A percentile compares a stretch with the other conserved stretches of the same genome.
Conservation (phyloP, 176 grass and related monocot species). For the Oryza glaberrima region DNA sequence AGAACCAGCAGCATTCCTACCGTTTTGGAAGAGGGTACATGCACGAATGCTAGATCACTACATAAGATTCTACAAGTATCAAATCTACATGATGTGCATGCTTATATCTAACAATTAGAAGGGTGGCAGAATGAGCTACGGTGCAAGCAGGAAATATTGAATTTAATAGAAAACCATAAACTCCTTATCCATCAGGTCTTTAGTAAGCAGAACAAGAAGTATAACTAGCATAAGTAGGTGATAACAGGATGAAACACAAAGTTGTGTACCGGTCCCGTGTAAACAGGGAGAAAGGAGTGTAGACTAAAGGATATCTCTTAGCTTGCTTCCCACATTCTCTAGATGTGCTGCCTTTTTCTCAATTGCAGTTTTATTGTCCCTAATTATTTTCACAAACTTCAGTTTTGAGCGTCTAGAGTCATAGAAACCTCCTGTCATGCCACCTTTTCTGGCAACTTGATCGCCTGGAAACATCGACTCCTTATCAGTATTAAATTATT, state of each 20-base stretch:
- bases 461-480: slow-evolving; percentile 68
- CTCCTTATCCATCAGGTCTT: not conserved
- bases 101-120: not conserved
- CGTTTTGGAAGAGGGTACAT: not conserved
- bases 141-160: not conserved
- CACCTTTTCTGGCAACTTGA: slow-evolving; percentile 95
- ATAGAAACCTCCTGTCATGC: slow-evolving; percentile 99
- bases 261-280: slow-evolving; percentile 9
- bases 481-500: slow-evolving; percentile 42
- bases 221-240: not conserved
- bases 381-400: slow-evolving; percentile 90
- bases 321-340: slow-evolving; percentile 66
- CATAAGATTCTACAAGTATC: slow-evolving; percentile 11
- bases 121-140: slow-evolving; percentile 11
- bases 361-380: slow-evolving; percentile 75
- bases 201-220: slow-evolving; percentile 7
- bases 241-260: slow-evolving; percentile 20
- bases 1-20: not conserved
- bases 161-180: slow-evolving; percentile 26
- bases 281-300: slow-evolving; percentile 19
- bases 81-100: slow-evolving; percentile 22
- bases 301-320: slow-evolving; percentile 82
- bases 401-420: slow-evolving; percentile 90
- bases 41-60: slow-evolving; percentile 19
- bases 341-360: slow-evolving; percentile 70